Evolutionary conservation across 495 filamentous ascomycete species (phyloP).

Genomic region (Podospora tetraspora): DNA sequence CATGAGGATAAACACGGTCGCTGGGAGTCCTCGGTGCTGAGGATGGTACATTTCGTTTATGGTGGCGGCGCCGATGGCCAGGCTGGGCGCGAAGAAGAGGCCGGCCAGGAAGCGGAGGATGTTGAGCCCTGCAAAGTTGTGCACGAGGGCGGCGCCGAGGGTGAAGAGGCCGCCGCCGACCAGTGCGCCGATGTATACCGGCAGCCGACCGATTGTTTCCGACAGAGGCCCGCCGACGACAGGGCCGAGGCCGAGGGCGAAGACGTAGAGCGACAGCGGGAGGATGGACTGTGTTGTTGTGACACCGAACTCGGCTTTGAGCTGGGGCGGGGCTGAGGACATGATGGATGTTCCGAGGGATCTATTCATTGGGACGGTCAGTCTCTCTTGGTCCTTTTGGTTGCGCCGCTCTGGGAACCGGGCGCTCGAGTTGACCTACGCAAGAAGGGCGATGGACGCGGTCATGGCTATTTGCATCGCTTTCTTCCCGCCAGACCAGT

Average conservation of each 20-base stretch:
- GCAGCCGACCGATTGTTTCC: slow-evolving; percentile 50
- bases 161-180: slow-evolving; percentile 55
- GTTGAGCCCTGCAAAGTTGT: slow-evolving; percentile 50
- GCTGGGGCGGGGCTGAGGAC: slow-evolving; percentile 38
- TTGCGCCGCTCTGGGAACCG: background rate
- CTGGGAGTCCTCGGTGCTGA: slow-evolving; percentile 39
- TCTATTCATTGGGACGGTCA: slow-evolving; percentile 24
- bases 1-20: slow-evolving; percentile 48
- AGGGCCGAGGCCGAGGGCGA: slow-evolving; percentile 55
- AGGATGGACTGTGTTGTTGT: slow-evolving; percentile 49
- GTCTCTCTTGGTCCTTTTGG: background rate
- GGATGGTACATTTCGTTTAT: slow-evolving; percentile 49
- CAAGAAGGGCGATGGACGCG: slow-evolving; percentile 41
- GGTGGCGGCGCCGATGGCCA: slow-evolving; percentile 53
- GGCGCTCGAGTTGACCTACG: slow-evolving; percentile 25
- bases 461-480: slow-evolving; percentile 41
- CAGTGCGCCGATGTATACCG: slow-evolving; percentile 49
- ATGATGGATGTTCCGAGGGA: slow-evolving; percentile 52
- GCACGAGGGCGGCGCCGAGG: slow-evolving; percentile 54
- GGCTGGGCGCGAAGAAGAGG: slow-evolving; percentile 47
- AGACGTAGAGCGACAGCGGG: slow-evolving; percentile 50
- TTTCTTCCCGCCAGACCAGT: slow-evolving; percentile 53
- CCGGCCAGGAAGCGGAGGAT: slow-evolving; percentile 61
- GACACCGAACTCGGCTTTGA: slow-evolving; percentile 45
- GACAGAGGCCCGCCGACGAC: slow-evolving; percentile 55